A percentile compares a stretch with the other conserved stretches of the same genome.
phyloP scores from a whole-genome alignment of 2,329 filamentous ascomycete species.

The Aspergillus floridensis region DNA sequence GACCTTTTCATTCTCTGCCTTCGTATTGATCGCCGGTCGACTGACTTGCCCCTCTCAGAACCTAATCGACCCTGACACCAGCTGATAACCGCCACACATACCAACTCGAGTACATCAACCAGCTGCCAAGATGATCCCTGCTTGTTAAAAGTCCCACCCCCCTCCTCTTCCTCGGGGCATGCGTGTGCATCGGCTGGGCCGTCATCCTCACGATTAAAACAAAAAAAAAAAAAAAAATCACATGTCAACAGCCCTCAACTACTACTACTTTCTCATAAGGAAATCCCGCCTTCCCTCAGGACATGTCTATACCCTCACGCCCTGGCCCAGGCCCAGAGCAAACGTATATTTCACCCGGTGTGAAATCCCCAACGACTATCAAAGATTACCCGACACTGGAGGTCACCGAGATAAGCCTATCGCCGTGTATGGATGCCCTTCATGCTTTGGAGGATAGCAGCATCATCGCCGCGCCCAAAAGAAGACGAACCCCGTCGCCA shows the following conservation, averaged over 20 bases:
- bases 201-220: constrained; percentile 5
- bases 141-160: constrained; percentile 16
- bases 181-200: constrained; percentile 16
- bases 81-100: constrained; percentile 3
- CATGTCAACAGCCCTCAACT: constrained; percentile 24
- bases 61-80: constrained; percentile 16
- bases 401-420: constrained; percentile 1
- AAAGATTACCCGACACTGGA: constrained; percentile 1
- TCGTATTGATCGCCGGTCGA: neutral
- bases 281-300: too few species aligned
- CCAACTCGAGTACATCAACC: neutral
- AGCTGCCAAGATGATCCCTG: constrained; percentile 4
- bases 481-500: constrained; percentile 27
- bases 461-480: constrained; percentile 11
- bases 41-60: constrained; percentile 15
- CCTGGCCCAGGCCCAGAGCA: constrained; percentile 1
- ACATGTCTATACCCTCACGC: neutral
- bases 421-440: neutral
- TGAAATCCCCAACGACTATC: neutral
- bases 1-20: neutral
- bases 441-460: too few species aligned
- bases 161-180: constrained; percentile 5
- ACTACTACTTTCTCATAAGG: neutral
- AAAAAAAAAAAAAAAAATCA: constrained; percentile 23
- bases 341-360: constrained; percentile 1